These are phyloP conservation scores for Pholiota molesta DNA, from an alignment of 768 basidiomycete species.

Conservation along the genomic window DNA sequence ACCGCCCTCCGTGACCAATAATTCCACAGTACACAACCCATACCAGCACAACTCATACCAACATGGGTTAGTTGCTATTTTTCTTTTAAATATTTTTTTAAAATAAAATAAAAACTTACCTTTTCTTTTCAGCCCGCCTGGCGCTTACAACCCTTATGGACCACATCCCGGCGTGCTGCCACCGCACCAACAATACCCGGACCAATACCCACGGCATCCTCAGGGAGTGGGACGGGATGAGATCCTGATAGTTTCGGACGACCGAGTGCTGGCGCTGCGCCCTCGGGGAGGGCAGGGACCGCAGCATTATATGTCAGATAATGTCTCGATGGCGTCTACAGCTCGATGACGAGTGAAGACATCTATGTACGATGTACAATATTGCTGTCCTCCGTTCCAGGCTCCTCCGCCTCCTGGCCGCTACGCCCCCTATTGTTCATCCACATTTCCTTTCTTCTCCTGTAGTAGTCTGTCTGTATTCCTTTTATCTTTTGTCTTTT, in stretches of 20 bases:
- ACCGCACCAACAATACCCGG: conserved; percentile 37
- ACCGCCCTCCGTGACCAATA: conserved; percentile 80
- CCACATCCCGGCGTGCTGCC: conserved; percentile 18
- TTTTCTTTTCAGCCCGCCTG: conserved; percentile 12
- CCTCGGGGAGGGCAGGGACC: conserved; percentile 38
- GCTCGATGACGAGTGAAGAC: conserved; percentile 31
- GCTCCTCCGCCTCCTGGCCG: background rate
- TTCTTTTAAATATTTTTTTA: background rate
- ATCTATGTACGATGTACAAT: conserved; percentile 13
- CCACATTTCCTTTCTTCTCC: background rate
- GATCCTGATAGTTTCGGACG: conserved; percentile 89
- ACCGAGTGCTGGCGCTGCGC: conserved; percentile 75
- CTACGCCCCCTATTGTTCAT: background rate
- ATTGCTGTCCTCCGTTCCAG: conserved; percentile 1
- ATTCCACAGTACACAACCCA: conserved; percentile 38
- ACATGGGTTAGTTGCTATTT: conserved; percentile 23
- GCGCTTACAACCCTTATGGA: conserved; percentile 20
- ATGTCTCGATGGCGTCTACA: conserved; percentile 46
- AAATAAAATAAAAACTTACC: too few relatives aligned
- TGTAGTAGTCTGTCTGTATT: conserved; percentile 8
- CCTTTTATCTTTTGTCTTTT: conserved; percentile 11
- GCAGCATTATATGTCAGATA: conserved; percentile 45
- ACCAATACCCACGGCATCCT: conserved; percentile 46
- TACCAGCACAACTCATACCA: conserved; percentile 36
- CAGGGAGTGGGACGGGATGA: conserved; percentile 72